These are phyloP conservation scores for Microcyclosporella mali DNA, from an alignment of 2,329 filamentous ascomycete genomes.

Conservation along the genomic window DNA sequence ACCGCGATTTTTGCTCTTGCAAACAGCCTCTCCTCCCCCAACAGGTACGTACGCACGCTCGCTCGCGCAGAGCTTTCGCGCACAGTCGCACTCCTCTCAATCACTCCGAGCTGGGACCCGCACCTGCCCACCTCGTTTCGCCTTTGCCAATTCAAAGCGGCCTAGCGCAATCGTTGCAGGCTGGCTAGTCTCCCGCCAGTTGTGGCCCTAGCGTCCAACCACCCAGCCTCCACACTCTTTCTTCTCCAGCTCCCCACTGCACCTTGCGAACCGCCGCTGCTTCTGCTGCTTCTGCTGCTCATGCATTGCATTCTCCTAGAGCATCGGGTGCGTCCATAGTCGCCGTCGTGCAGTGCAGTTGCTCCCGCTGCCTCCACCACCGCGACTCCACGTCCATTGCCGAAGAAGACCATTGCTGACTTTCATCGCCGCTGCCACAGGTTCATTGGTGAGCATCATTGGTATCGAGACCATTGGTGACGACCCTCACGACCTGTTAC, in stretches of 20 bases:
- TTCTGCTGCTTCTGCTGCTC: constrained; percentile 9
- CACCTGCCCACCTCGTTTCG: constrained; percentile 16
- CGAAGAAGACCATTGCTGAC: constrained; percentile 12
- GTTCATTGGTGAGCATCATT: constrained; percentile 21
- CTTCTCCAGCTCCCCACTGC: constrained; percentile 25
- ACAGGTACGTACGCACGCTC: constrained; percentile 3
- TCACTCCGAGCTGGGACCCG: constrained; percentile 6
- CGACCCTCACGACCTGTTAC: constrained; percentile 30
- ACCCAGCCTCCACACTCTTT: constrained; percentile 26
- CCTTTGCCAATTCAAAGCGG: constrained; percentile 14
- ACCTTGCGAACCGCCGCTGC: constrained; percentile 23
- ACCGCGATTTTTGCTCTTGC: not conserved
- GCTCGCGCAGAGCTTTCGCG: not conserved
- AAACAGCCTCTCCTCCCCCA: not conserved
- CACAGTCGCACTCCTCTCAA: constrained; percentile 6
- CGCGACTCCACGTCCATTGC: constrained; percentile 11
- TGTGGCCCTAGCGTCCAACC: constrained; percentile 19
- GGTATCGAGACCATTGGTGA: constrained; percentile 24
- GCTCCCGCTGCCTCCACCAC: constrained; percentile 18
- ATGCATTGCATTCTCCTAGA: constrained; percentile 33
- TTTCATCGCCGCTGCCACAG: constrained; percentile 11
- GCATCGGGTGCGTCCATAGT: constrained; percentile 31
- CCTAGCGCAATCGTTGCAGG: constrained; percentile 10
- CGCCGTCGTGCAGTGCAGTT: constrained; percentile 28
- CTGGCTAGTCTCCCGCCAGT: constrained; percentile 11